Base-by-base conservation (phyloP, 805 yeast species). In the Suhomyces pyralidae region DNA sequence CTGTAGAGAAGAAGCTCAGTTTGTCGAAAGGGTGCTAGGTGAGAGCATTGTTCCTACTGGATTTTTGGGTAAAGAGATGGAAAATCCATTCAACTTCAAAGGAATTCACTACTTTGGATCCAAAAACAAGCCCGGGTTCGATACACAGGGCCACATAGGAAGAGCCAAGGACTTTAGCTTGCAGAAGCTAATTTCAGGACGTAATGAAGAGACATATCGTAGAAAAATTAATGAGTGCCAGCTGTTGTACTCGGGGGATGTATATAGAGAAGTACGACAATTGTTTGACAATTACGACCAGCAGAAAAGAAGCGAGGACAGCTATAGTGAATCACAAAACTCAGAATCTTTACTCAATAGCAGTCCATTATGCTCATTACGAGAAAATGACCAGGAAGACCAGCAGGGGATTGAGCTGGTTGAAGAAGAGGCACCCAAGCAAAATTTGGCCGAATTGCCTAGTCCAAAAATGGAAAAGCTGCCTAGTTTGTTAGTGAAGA, bases 1-100 rank as follows among this genome's bases (percentile, higher is more conserved):
- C 5, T 70, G 76, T 50, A 53, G 61, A n/a, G 48, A 58, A 2
- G 78, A 73, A 51, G 54, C 58, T 17, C 52, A 61, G 7, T 58
- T 65, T 43, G 65, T 68, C 2, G 51, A 52, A 19, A 40, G 30
- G 7, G 24, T 30, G 12, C n/a, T 42, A 14, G 14, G 32, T 5
- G 30, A 30, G 30, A n/a, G 14, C 9, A n/a, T 32, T 3, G n/a
- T 32, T 6, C 36, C 36, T 22, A 3, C 25, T 14, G 32, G n/a
- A 2, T 28, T 28, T 28, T 28, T 28, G 5, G 32, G 5, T 5
- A 4, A 28, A 28, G 42, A 38, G 20, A 24, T 8, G 3, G 48
- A 20, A 19, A n/a, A 19, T 5, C 40, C 40, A 9, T 46, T 46
- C 36, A 22, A 46, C 6, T 46, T 46, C 24, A 46, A 46, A 19